Evolutionary conservation across 352 stramenopile genomes (phyloP).

Genomic region (Thalassiosira livingstoniorum): DNA sequence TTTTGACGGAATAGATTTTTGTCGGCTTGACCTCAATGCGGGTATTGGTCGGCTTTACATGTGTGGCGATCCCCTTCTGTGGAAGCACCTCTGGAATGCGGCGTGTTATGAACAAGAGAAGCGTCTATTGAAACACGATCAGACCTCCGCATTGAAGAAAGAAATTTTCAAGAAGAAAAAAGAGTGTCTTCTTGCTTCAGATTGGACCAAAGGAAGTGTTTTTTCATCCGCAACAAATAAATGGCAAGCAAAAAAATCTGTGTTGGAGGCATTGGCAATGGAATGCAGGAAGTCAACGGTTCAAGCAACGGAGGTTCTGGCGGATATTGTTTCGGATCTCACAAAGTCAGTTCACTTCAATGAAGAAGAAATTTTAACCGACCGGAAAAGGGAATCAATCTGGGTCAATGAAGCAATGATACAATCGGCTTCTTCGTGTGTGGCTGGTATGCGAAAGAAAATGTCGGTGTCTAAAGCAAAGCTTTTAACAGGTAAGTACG

Average conservation of each 20-base stretch:
- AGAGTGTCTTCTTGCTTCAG: background rate
- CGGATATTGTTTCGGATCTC: background rate
- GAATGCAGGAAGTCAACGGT: background rate
- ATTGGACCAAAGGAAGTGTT: background rate
- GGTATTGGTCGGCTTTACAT: background rate
- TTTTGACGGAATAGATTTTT: background rate
- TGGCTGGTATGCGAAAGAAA: background rate
- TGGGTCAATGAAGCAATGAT: background rate
- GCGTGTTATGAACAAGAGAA: background rate
- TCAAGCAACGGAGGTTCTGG: background rate
- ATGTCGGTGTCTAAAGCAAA: background rate
- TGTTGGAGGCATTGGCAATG: background rate
- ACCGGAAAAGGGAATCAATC: background rate
- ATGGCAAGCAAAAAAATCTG: background rate
- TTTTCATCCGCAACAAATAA: no score
- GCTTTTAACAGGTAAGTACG: no score
- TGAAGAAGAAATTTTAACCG: background rate
- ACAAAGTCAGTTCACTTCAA: background rate
- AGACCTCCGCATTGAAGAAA: background rate
- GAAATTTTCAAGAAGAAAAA: background rate
- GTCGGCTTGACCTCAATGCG: background rate
- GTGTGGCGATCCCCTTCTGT: background rate
- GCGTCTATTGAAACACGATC: background rate
- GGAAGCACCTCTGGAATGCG: background rate
- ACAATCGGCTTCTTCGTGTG: background rate